phyloP scores from a whole-genome alignment of 2,329 filamentous ascomycete genomes.

The Volutella citrinella region DNA sequence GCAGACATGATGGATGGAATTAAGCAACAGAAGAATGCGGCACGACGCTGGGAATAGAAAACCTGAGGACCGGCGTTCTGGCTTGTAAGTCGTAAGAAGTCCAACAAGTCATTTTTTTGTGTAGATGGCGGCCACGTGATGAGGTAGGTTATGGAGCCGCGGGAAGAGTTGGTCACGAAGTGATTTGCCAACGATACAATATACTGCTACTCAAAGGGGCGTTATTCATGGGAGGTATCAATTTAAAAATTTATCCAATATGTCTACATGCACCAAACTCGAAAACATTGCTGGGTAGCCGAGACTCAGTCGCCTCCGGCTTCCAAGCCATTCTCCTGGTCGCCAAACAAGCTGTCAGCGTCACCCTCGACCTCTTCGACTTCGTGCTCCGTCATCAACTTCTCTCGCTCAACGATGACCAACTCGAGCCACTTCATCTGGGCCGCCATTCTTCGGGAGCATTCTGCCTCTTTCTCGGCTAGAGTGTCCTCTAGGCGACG shows the following conservation, averaged over 20 bases:
- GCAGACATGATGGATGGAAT: conserved; percentile 14
- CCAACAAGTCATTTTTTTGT: conserved; percentile 6
- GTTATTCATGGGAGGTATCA: too few species aligned
- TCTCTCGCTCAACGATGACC: conserved; percentile 42
- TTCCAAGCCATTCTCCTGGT: too few species aligned
- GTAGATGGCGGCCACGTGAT: conserved; percentile 8
- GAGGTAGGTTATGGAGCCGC: conserved; percentile 5
- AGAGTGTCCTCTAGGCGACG: conserved; percentile 26
- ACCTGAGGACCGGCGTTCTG: too few species aligned
- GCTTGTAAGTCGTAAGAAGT: too few species aligned
- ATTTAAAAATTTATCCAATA: too few species aligned
- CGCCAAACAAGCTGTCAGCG: conserved; percentile 34
- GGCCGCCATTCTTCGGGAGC: conserved; percentile 33
- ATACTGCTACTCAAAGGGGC: too few species aligned
- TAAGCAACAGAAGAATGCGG: too few species aligned
- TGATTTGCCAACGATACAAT: too few species aligned
- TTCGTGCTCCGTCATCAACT: conserved; percentile 41
- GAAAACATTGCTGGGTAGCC: not conserved
- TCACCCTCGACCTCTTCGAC: conserved; percentile 41
- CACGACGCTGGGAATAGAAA: too few species aligned
- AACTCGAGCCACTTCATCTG: conserved; percentile 47
- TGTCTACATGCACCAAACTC: too few species aligned
- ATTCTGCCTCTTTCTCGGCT: conserved; percentile 29
- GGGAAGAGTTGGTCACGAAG: too few species aligned
- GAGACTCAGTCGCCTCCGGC: not conserved